Evolutionary conservation across 176 grass and related monocot genomes (phyloP).

Genomic region (Guadua angustifolia): DNA sequence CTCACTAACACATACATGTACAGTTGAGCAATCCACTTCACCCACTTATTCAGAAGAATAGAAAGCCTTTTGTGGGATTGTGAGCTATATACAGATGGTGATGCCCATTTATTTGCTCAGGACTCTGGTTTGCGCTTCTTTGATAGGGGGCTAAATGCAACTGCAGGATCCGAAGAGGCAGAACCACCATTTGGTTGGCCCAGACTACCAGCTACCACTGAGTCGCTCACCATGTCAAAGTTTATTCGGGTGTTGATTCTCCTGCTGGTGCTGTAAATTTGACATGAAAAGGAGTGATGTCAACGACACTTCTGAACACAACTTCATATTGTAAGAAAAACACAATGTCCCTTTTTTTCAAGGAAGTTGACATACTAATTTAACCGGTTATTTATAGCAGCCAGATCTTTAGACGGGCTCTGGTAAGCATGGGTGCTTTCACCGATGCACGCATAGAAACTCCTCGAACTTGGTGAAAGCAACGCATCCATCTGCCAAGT

Average conservation of each 20-base stretch:
- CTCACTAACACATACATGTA: slow-evolving; percentile 57
- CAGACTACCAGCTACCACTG: slow-evolving; percentile 79
- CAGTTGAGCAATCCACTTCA: slow-evolving; percentile 52
- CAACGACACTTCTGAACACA: slow-evolving; percentile 27
- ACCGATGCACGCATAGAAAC: slow-evolving; percentile 93
- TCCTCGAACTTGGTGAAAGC: slow-evolving; percentile 83
- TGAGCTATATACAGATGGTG: slow-evolving; percentile 54
- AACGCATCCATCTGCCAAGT: slow-evolving; percentile 74
- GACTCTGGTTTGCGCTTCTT: slow-evolving; percentile 64
- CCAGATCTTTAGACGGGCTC: slow-evolving; percentile 85
- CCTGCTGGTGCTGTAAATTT: slow-evolving; percentile 57
- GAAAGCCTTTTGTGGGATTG: slow-evolving; percentile 37
- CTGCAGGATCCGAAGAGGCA: slow-evolving; percentile 52
- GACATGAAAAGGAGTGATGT: slow-evolving; percentile 22
- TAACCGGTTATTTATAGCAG: slow-evolving; percentile 75
- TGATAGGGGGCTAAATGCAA: slow-evolving; percentile 56
- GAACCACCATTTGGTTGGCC: slow-evolving; percentile 66
- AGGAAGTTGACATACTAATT: slow-evolving; percentile 63
- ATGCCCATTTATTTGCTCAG: slow-evolving; percentile 44
- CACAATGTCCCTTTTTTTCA: not conserved
- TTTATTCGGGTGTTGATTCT: slow-evolving; percentile 79
- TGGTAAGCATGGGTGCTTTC: slow-evolving; percentile 90
- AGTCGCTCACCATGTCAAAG: slow-evolving; percentile 90
- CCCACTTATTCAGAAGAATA: slow-evolving; percentile 56
- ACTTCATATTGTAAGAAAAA: slow-evolving; percentile 14